These are phyloP conservation scores for Blastobotrys malaysiensis DNA, from an alignment of 1,139 yeast species.

Conservation along the genomic window DNA sequence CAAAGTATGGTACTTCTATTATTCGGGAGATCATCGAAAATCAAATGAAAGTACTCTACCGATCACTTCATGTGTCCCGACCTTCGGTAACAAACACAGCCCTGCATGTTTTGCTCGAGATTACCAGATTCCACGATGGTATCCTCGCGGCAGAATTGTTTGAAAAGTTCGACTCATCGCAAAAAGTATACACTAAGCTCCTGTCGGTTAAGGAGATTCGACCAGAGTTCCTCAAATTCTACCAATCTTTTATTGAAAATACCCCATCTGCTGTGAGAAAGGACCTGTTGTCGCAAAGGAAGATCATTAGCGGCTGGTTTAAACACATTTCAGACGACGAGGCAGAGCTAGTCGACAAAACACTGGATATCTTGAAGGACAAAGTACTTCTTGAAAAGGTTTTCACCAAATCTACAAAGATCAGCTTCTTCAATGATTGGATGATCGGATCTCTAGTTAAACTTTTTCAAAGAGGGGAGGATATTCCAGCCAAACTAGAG, in stretches of 20 bases:
- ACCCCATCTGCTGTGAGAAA: conserved; percentile 53
- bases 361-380: conserved; percentile 46
- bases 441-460: conserved; percentile 55
- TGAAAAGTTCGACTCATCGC: conserved; percentile 61
- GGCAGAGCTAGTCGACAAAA: conserved; percentile 38
- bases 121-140: conserved; percentile 48
- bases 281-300: conserved; percentile 54
- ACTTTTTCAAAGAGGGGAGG: conserved; percentile 41
- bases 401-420: conserved; percentile 64
- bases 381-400: conserved; percentile 54
- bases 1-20: conserved; percentile 38
- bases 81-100: conserved; percentile 60
- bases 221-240: conserved; percentile 53
- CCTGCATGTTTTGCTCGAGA: conserved; percentile 48
- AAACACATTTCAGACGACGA: conserved; percentile 57
- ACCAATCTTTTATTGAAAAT: conserved; percentile 47
- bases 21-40: conserved; percentile 46
- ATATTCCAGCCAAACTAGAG: conserved; percentile 36
- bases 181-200: conserved; percentile 57
- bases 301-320: conserved; percentile 60
- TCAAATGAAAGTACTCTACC: conserved; percentile 59
- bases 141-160: conserved; percentile 51
- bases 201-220: conserved; percentile 48
- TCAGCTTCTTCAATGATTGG: conserved; percentile 75
- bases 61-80: conserved; percentile 57